phyloP scores from a whole-genome alignment of 2,329 filamentous ascomycete species.

The Colletotrichum scovillei region DNA sequence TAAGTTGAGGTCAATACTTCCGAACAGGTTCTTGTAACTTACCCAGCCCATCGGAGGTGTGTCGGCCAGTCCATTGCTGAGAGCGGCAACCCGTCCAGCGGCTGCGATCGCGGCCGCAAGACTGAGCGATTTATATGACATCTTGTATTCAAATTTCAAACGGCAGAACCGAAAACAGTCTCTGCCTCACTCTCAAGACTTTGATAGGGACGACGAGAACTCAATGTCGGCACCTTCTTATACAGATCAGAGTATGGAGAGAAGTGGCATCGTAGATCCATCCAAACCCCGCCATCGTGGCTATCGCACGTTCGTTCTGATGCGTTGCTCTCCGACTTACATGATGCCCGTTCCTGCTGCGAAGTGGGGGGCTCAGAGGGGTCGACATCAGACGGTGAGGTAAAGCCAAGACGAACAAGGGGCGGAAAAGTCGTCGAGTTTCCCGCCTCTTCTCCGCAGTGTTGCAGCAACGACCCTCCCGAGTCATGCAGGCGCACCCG shows the following conservation, averaged over 20 bases:
- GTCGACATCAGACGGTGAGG: conserved; percentile 3
- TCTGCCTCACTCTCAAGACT: background rate
- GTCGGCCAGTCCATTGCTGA: conserved; percentile 36
- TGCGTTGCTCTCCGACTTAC: background rate
- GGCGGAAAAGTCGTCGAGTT: conserved; percentile 27
- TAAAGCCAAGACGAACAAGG: conserved; percentile 8
- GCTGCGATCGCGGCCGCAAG: conserved; percentile 23
- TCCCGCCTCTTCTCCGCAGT: conserved; percentile 29
- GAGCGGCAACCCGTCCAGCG: conserved; percentile 26
- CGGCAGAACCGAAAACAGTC: background rate
- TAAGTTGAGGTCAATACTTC: background rate
- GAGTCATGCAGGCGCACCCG: conserved; percentile 24
- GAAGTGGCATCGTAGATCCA: conserved; percentile 16
- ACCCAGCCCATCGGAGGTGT: conserved; percentile 40
- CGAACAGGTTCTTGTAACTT: background rate
- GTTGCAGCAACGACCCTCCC: background rate
- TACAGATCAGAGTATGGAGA: background rate
- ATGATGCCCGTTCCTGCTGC: conserved; percentile 4
- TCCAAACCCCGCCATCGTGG: conserved; percentile 12
- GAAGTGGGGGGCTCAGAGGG: conserved; percentile 33
- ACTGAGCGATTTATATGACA: conserved; percentile 20
- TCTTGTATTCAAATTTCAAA: background rate
- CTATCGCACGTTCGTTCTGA: background rate
- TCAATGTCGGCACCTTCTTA: conserved; percentile 8
- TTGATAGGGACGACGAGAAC: background rate